Evolutionary conservation across 345 rosid species (phyloP).

Genomic region (Geranium brycei): DNA sequence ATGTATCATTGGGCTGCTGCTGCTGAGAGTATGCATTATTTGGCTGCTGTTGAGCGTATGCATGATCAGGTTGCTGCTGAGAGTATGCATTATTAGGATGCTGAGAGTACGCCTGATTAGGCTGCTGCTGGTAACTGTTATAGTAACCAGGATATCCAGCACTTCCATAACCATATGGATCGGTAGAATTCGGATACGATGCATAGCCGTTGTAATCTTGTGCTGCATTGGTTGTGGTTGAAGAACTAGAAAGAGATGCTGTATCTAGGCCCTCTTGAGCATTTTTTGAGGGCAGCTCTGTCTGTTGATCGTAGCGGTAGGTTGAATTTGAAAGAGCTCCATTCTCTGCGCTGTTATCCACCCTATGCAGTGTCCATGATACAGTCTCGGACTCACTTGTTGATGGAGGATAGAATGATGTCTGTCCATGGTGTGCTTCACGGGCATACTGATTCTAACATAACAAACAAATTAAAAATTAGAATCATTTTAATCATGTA

Average conservation of each 20-base stretch:
- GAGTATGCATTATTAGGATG: neutral
- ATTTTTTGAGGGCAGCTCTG: slow-evolving; percentile 27
- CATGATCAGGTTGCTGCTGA: neutral
- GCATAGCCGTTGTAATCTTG: slow-evolving; percentile 59
- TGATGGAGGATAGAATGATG: slow-evolving; percentile 36
- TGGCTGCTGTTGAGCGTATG: neutral
- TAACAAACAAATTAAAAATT: slow-evolving; percentile 1
- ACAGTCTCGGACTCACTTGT: slow-evolving; percentile 27
- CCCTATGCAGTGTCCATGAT: slow-evolving; percentile 38
- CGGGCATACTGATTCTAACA: slow-evolving; percentile 42
- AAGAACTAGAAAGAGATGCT: slow-evolving; percentile 42
- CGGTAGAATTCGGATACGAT: slow-evolving; percentile 48
- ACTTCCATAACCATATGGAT: slow-evolving; percentile 59
- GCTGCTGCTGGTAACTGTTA: slow-evolving; percentile 25
- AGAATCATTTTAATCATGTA: slow-evolving; percentile 1
- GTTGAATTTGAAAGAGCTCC: slow-evolving; percentile 34
- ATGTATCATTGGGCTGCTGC: neutral
- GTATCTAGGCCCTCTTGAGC: slow-evolving; percentile 38
- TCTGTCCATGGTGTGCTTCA: slow-evolving; percentile 53
- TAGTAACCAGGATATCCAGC: slow-evolving; percentile 69
- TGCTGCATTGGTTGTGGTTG: slow-evolving; percentile 37
- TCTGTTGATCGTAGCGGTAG: slow-evolving; percentile 43
- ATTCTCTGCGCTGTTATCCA: slow-evolving; percentile 32
- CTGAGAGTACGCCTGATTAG: too few relatives aligned
- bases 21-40: neutral